Evolutionary conservation across 306 rosid species (phyloP), one percentile per base, ranked within the genome.

Genomic region (Cicer arietinum): DNA sequence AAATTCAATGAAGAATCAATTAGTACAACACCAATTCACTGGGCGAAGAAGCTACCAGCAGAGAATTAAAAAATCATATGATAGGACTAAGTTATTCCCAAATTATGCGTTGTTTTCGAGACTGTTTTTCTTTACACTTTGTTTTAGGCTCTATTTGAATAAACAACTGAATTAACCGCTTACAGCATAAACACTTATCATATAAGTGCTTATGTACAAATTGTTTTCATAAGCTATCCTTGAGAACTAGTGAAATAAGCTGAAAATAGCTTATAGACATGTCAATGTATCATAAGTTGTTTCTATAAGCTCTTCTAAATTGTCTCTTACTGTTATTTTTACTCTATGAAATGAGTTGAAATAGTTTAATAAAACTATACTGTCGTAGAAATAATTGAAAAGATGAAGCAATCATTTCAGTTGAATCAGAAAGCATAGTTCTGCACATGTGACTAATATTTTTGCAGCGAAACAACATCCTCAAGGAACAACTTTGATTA

Each of bases 1-100:
- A 40, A 16, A 59, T 70, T 63, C 82, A 74, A 41, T 9, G 54
- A 52, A 74, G 53, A 63, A 18, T 63, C 77, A 50, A 40, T 77
- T 81, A 77, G 50, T 51, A 71, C 45, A 71, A 41, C 5, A 52
- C 11, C 47, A 14, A n/a, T 25, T 54, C 57, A 76, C 45, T 41
- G 54, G 41, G 30, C 9, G 25, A 80, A 67, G 47, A 43, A 48
- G n/a, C 76, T 48, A 20, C 66, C 30, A 20, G 22, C 35, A 47
- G 47, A 73, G 7, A 40, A 60, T 53, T 57, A 17, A 39, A 59
- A 80, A 30, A n/a, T 46, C 46, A 57, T 18, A 42, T 58, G 76
- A 51, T 9, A 14, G 44, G 25, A 46, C 43, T 7, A 18, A 64
- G 25, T 67, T 65, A 14, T 37, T 73, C n/a, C 18, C n/a, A 18